Evolutionary conservation across 1,139 yeast genomes (phyloP), one percentile per base, ranked within the genome.

Genomic region (Citeromyces hawaiiensis): DNA sequence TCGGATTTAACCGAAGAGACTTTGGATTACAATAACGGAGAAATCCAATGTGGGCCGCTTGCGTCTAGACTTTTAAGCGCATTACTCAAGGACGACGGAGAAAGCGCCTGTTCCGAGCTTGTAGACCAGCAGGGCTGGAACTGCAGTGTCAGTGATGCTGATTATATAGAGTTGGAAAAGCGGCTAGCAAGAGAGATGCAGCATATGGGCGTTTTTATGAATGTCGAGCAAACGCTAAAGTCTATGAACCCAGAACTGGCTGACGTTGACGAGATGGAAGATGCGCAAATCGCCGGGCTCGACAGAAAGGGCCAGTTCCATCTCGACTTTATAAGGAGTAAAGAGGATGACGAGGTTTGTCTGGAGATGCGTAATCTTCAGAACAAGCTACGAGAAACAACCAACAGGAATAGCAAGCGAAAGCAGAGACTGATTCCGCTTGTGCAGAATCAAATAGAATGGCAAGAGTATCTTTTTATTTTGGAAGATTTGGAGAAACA

Each of bases 311-410:
- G 48, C 13, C 45, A 39, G n/a, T 64, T 73, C 41, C 83, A 79
- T 43, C 70, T 71, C 38, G 86, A 80, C 56, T 88, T 96, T 96
- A 63, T 81, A 18, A 68, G 71, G 41, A 79, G 82, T 37, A 70
- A 82, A 46, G 96, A 93, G 55, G 99, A 93, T 57, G 98, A 93
- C 58, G 98, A 93, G 57, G 76, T 93, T 6, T 81, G 94, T 47
- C 78, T 82, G 1, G 97, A 91, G 52, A 64, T 91, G 45, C 67
- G 98, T 45, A 57, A 61, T 18, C 61, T 88, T 40, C 97, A 93
- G 54, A 63, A 64, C 37, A 78, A 83, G 44, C 63, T 93, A 43
- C 72, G 70, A 45, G 71, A 68, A 23, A 78, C 81, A 0, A 71
- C 79, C 3, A 65, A 63, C 23, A 64, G 74, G 42, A 91, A 93